phyloP scores from a whole-genome alignment of 371 early-diverging fungal species.

The Mucor piriformis region DNA sequence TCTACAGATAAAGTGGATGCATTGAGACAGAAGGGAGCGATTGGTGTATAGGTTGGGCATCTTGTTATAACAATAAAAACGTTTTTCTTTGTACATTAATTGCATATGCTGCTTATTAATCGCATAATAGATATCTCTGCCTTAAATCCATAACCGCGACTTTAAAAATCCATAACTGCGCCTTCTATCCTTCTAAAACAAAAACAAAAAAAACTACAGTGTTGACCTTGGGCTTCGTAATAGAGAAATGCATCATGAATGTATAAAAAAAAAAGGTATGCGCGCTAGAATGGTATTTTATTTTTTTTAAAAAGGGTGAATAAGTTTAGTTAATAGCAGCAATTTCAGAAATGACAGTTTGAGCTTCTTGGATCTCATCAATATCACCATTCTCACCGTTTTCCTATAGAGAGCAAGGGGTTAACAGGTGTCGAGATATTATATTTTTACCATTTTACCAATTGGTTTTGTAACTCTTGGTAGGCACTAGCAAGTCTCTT shows the following conservation, averaged over 20 bases:
- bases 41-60: slow-evolving; percentile 19
- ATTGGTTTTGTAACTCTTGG: slow-evolving; percentile 54
- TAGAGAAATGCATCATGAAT: no score
- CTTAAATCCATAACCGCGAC: no score
- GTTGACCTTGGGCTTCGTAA: no score
- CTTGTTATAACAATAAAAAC: no score
- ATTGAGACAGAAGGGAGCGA: slow-evolving; percentile 38
- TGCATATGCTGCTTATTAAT: no score
- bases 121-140: no score
- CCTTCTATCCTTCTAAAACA: no score
- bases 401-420: slow-evolving; percentile 25
- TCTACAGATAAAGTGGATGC: slow-evolving; percentile 43
- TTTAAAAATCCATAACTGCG: no score
- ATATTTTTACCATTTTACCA: slow-evolving; percentile 34
- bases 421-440: not conserved
- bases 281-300: no score
- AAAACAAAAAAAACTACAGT: no score
- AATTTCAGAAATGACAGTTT: slow-evolving; percentile 36
- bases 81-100: no score
- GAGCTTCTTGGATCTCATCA: slow-evolving; percentile 49
- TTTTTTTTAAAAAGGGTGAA: not conserved
- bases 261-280: no score
- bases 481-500: slow-evolving; percentile 62
- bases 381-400: slow-evolving; percentile 43
- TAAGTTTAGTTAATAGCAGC: not conserved